Evolutionary conservation across 805 yeast species (phyloP).

Genomic region (Lipomyces oligophaga): DNA sequence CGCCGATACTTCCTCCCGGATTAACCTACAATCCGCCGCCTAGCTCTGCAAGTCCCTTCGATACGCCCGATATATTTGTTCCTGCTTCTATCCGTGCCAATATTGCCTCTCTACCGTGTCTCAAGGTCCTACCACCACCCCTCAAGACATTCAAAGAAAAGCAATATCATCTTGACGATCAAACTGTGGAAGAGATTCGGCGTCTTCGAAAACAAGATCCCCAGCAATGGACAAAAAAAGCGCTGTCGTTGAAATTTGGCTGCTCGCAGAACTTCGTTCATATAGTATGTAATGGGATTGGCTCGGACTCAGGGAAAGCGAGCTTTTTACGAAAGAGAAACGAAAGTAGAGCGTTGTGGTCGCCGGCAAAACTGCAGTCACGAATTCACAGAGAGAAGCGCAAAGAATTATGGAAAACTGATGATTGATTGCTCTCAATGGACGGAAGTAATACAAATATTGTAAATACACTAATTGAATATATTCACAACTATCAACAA

Average conservation of each 20-base stretch:
- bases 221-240: slow-evolving; percentile 56
- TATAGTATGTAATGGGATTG: no score
- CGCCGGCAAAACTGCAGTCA: no score
- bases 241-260: slow-evolving; percentile 56
- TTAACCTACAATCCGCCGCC: slow-evolving; percentile 62
- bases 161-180: slow-evolving; percentile 54
- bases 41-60: slow-evolving; percentile 52
- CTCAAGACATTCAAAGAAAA: slow-evolving; percentile 40
- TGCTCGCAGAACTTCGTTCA: slow-evolving; percentile 54
- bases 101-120: slow-evolving; percentile 25
- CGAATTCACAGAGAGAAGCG: slow-evolving; percentile 58
- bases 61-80: slow-evolving; percentile 67
- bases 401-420: slow-evolving; percentile 60
- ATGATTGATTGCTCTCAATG: slow-evolving; percentile 42
- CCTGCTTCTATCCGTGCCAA: slow-evolving; percentile 51
- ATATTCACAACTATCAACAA: background rate
- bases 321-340: no score
- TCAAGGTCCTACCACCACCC: slow-evolving; percentile 38
- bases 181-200: slow-evolving; percentile 55
- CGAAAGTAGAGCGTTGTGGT: no score
- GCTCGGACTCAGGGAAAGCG: no score
- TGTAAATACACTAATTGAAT: slow-evolving; percentile 1
- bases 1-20: slow-evolving; percentile 55
- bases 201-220: slow-evolving; percentile 57
- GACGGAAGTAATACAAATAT: background rate